Percentiles rank a stretch among this genome's conserved stretches.
Evolutionary conservation across 2,329 filamentous ascomycete genomes (phyloP).

Genomic region (Chalaropsis thielavioides): DNA sequence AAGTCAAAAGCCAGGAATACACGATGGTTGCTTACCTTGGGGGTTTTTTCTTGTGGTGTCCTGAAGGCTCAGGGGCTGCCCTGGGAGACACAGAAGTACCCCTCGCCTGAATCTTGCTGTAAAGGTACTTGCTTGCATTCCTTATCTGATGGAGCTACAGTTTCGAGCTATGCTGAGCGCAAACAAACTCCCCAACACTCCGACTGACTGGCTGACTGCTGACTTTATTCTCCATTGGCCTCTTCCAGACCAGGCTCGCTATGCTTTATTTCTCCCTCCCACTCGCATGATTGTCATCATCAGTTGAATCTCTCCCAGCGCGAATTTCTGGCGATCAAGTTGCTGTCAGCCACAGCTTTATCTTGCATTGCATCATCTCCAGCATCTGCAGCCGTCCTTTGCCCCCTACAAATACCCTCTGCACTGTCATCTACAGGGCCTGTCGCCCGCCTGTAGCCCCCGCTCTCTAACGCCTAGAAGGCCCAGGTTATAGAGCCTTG

Average conservation of each 20-base stretch:
- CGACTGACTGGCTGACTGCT: too few relatives aligned
- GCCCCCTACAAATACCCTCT: not conserved
- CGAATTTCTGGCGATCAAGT: too few relatives aligned
- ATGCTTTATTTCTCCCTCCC: too few relatives aligned
- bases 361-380: not conserved
- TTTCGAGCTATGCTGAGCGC: not conserved
- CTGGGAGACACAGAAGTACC: not conserved
- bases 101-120: not conserved
- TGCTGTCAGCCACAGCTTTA: too few relatives aligned
- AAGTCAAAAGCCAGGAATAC: not conserved
- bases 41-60: not conserved
- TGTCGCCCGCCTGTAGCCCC: not conserved
- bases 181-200: not conserved
- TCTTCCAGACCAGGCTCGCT: too few relatives aligned
- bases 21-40: not conserved
- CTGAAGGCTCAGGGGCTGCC: not conserved
- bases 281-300: too few relatives aligned
- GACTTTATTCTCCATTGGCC: too few relatives aligned
- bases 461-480: not conserved
- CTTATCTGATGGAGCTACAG: not conserved
- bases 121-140: not conserved
- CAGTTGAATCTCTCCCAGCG: too few relatives aligned
- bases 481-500: not conserved
- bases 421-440: not conserved
- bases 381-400: not conserved